Evolutionary conservation across 345 rosid genomes (phyloP).

Genomic region (Arabis hirsuta): DNA sequence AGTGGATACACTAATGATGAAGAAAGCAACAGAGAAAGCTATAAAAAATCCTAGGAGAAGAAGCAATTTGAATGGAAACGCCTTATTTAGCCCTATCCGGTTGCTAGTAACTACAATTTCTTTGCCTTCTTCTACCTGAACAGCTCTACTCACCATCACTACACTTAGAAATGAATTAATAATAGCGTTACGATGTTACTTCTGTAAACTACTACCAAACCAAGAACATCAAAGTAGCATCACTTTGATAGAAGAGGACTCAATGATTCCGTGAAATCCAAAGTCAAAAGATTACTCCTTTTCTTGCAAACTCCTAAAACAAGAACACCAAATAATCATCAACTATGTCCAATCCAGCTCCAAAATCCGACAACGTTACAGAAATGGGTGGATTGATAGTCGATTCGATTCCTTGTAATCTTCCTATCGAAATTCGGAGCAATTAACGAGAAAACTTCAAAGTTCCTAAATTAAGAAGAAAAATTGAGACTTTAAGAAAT

Average conservation of each 20-base stretch:
- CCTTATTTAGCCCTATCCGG: constrained; percentile 53
- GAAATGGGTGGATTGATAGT: not conserved
- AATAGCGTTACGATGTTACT: not conserved
- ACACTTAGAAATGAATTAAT: not conserved
- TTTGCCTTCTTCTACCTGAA: constrained; percentile 68
- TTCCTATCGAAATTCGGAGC: not conserved
- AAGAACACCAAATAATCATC: not conserved
- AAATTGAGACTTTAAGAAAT: not conserved
- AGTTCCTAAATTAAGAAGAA: not conserved
- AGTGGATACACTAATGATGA: constrained; percentile 63
- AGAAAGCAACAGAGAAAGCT: constrained; percentile 55
- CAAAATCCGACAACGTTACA: not conserved
- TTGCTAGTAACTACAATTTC: constrained; percentile 41
- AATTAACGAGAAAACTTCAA: not conserved
- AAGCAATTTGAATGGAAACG: constrained; percentile 55
- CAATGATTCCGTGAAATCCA: not conserved
- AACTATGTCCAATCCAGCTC: not conserved
- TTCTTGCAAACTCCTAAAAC: not conserved
- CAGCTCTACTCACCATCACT: constrained; percentile 58
- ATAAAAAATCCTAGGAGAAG: constrained; percentile 58
- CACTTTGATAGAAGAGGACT: not conserved
- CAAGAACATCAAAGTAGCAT: constrained; percentile 1
- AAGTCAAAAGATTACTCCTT: not conserved
- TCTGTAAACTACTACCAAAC: constrained; percentile 6
- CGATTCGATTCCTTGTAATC: not conserved